phyloP scores from a whole-genome alignment of 345 rosid species.

The Corymbia maculata region DNA sequence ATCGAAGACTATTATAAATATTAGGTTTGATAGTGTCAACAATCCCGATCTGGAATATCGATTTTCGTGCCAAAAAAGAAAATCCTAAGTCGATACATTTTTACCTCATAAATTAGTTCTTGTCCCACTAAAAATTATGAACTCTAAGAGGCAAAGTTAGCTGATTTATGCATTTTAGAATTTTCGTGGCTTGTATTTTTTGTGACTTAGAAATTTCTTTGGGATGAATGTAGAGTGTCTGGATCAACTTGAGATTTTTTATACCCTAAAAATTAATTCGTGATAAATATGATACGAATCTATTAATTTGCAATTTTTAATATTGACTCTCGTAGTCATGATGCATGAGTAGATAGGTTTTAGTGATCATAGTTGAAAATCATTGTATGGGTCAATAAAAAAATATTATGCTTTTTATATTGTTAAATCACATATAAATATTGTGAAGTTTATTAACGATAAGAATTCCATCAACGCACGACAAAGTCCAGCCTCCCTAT shows the following conservation, averaged over 20 bases:
- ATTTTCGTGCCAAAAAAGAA: not conserved
- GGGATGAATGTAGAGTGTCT: accelerated
- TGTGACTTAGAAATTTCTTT: accelerated
- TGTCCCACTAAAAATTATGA: too few species aligned
- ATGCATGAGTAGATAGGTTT: not conserved
- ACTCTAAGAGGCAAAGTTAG: not conserved
- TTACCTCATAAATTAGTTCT: not conserved
- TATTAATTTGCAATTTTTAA: not conserved
- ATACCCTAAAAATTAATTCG: accelerated
- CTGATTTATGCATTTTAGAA: not conserved
- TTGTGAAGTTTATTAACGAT: not conserved
- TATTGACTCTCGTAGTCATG: accelerated
- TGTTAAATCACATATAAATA: not conserved
- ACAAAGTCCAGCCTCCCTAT: not conserved
- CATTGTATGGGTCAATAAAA: not conserved
- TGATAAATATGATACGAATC: accelerated
- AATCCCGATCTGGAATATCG: not conserved
- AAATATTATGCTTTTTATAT: not conserved
- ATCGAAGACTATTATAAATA: not conserved
- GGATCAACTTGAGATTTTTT: not conserved
- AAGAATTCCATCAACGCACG: not conserved
- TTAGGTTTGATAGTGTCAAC: not conserved
- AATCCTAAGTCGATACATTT: accelerated
- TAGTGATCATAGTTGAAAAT: not conserved
- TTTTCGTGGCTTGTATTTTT: not conserved